These are phyloP conservation scores for Hypoxylon sp. DNA, from an alignment of 2,329 filamentous ascomycete genomes.

Conservation along the genomic window DNA sequence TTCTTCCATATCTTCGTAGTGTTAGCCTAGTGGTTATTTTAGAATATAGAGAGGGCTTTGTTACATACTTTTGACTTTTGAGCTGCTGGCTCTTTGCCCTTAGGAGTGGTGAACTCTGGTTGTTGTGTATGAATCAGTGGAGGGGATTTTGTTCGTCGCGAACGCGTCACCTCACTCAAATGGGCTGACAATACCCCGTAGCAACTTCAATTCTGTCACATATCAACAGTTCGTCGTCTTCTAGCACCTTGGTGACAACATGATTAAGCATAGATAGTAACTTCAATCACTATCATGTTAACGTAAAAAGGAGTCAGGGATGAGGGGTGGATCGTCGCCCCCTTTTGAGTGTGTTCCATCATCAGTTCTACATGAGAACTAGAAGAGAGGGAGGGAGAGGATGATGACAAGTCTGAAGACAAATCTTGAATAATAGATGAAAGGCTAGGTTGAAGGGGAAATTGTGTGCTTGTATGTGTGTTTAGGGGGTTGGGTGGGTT, in stretches of 20 bases:
- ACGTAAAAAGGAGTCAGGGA: background rate
- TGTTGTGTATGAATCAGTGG: background rate
- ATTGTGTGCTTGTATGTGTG: background rate
- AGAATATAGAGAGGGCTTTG: background rate
- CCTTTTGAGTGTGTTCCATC: background rate
- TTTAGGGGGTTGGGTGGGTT: background rate
- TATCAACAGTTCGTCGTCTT: background rate
- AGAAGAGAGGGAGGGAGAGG: background rate
- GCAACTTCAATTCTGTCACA: background rate
- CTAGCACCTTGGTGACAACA: background rate
- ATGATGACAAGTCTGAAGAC: background rate
- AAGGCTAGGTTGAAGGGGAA: background rate
- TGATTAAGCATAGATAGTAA: background rate
- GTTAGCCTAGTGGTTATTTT: background rate
- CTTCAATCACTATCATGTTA: background rate
- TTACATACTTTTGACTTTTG: background rate
- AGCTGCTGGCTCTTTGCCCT: background rate
- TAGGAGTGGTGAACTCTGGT: background rate
- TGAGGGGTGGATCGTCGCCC: background rate
- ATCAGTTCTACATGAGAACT: background rate
- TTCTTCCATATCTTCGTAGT: background rate
- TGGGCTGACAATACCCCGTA: background rate
- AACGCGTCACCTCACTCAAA: background rate
- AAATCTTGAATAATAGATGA: background rate
- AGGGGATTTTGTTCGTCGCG: background rate